These are phyloP conservation scores for Auricularia heimuer DNA, from an alignment of 768 basidiomycete genomes.

Conservation along the genomic window DNA sequence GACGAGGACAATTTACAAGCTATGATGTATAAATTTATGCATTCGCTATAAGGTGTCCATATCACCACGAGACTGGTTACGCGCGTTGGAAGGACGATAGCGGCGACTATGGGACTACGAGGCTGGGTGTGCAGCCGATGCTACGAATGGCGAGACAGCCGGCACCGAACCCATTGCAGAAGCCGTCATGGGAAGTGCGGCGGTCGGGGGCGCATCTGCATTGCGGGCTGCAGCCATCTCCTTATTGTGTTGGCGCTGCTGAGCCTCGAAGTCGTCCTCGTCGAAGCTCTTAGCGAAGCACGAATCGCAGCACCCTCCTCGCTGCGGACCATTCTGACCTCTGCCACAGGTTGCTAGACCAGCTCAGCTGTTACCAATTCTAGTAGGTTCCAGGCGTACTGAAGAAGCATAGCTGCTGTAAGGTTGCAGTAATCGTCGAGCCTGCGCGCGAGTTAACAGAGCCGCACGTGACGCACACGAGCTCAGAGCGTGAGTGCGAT, in stretches of 20 bases:
- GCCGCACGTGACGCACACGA: too few relatives aligned
- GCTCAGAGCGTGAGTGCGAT: too few relatives aligned
- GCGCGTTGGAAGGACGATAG: too few relatives aligned
- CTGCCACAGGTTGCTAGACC: not conserved
- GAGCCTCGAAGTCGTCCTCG: not conserved
- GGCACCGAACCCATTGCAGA: not conserved
- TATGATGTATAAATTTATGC: too few relatives aligned
- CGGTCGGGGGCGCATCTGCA: not conserved
- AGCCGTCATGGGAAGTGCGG: not conserved
- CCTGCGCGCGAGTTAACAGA: too few relatives aligned
- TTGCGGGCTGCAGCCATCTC: not conserved
- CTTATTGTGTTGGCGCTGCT: not conserved
- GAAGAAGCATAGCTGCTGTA: not conserved
- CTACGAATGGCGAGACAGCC: not conserved
- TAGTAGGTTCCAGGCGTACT: not conserved
- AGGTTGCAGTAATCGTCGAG: not conserved
- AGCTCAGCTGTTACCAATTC: not conserved
- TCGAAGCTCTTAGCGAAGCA: not conserved
- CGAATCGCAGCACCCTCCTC: not conserved
- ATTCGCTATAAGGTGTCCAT: too few relatives aligned
- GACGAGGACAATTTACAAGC: too few relatives aligned
- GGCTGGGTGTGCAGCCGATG: not conserved
- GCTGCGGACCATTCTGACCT: not conserved
- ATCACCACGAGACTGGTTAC: too few relatives aligned
- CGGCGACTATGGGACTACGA: not conserved